Evolutionary conservation across 176 grass and related monocot genomes (phyloP).

Genomic region (Ensete glaucum): DNA sequence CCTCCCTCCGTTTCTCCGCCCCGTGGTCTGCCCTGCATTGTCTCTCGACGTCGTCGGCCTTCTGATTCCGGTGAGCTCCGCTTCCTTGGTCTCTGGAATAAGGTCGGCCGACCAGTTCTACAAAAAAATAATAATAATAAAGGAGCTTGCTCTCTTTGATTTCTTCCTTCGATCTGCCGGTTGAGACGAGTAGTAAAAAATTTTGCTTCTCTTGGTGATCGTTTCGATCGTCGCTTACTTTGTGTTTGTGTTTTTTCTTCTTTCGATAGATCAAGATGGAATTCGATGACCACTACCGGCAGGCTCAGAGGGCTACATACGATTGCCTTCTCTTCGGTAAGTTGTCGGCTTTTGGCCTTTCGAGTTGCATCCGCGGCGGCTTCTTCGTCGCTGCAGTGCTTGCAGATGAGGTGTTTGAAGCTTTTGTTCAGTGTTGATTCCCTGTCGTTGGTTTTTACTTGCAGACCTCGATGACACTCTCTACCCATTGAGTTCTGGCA

Average conservation of each 20-base stretch:
- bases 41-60: neutral
- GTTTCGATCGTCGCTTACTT: neutral
- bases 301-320: slow-evolving; percentile 50
- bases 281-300: slow-evolving; percentile 60
- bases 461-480: slow-evolving; percentile 95
- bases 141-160: neutral
- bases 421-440: slow-evolving; percentile 12
- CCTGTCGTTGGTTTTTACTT: slow-evolving; percentile 9
- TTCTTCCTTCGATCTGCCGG: neutral
- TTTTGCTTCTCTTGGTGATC: slow-evolving; percentile 1
- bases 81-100: slow-evolving; percentile 1
- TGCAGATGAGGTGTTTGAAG: neutral
- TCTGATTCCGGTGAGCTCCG: neutral
- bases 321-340: slow-evolving; percentile 94
- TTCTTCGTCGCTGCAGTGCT: neutral
- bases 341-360: neutral
- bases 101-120: neutral
- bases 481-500: slow-evolving; percentile 80
- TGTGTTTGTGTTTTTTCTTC: slow-evolving; percentile 23
- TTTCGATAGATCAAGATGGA: slow-evolving; percentile 38
- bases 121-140: neutral
- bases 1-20: neutral
- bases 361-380: neutral
- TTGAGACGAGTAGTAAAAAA: neutral
- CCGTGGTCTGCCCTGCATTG: neutral